Evolutionary conservation across 2,329 filamentous ascomycete species (phyloP).

Genomic region (Endoconidiophora polonica): DNA sequence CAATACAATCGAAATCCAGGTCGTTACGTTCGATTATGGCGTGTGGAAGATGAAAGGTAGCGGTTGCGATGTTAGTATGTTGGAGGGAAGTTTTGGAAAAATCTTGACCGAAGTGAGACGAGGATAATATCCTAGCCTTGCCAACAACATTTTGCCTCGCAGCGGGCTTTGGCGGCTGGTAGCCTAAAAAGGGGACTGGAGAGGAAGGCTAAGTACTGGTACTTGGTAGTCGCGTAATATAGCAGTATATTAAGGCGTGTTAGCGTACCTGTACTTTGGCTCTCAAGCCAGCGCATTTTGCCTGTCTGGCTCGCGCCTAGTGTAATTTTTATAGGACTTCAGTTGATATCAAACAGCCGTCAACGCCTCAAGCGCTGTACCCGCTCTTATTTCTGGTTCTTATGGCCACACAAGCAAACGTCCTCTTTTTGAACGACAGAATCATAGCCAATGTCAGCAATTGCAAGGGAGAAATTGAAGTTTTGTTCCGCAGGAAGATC

Average conservation of each 20-base stretch:
- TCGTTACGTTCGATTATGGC: conserved; percentile 11
- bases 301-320: no score
- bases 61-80: conserved; percentile 8
- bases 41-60: conserved; percentile 7
- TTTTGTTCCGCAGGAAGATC: no score
- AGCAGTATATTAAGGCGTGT: conserved; percentile 1
- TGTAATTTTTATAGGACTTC: no score
- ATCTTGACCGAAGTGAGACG: conserved; percentile 13
- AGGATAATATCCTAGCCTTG: conserved; percentile 12
- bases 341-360: no score
- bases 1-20: conserved; percentile 9
- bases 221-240: conserved; percentile 3
- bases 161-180: conserved; percentile 9
- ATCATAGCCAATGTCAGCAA: no score
- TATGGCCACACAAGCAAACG: no score
- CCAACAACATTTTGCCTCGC: conserved; percentile 10
- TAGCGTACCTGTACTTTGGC: conserved; percentile 4
- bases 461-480: no score
- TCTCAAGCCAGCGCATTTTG: no score
- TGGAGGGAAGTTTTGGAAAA: conserved; percentile 14
- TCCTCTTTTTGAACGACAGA: no score
- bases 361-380: no score
- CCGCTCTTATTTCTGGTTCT: no score
- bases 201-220: conserved; percentile 4
- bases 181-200: conserved; percentile 10